Base-by-base conservation (phyloP, 192 early-diverging fungal species). In the Podochytrium sp. region DNA sequence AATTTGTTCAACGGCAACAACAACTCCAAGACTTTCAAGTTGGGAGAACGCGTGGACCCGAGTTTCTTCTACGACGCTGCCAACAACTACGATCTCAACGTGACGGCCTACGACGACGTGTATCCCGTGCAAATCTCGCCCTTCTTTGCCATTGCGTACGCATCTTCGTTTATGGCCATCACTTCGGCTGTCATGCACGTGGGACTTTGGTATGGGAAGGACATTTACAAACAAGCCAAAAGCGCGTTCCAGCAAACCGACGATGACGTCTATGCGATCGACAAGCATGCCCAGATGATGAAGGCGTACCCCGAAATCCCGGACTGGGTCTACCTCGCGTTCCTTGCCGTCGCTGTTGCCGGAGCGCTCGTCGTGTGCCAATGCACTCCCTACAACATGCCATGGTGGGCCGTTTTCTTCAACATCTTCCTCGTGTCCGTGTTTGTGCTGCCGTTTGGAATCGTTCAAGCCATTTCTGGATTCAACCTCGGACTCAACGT, bases 381-480 rank as follows among this genome's bases (percentile, higher is more conserved):
- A 23, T 66, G n/a, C n/a, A 87, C 84, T 63, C 83, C 82, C 5
- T 85, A 89, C 16, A 77, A 78, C 12, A 84, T 95, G 57, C 91
- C 92, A 18, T 92, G 90, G 90, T 94, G 91, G 88, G 92, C 86
- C 25, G 77, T 79, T 7, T 35, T 79, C 5, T 50, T 82, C 18
- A 71, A 38, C 35, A 20, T 80, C 16, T 55, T 43, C 56, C 10
- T 80, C 6, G 57, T 66, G 4, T 30, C 34, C 3, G 29, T 77
- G 6, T 63, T 62, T 16, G 43, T 80, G 25, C 16, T 80, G 2
- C 79, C 79, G 4, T 86, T 96, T 32, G 95, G 94, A 73, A 66
- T 95, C 33, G 89, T 96, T 65, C 79, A 81, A 25, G 91, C 89
- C 30, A 83, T 91, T 66, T 79, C 87, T 43, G 85, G 84, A 61